These are phyloP conservation scores for Fusarium euwallaceae DNA, from an alignment of 2,329 filamentous ascomycete species.

Conservation along the genomic window DNA sequence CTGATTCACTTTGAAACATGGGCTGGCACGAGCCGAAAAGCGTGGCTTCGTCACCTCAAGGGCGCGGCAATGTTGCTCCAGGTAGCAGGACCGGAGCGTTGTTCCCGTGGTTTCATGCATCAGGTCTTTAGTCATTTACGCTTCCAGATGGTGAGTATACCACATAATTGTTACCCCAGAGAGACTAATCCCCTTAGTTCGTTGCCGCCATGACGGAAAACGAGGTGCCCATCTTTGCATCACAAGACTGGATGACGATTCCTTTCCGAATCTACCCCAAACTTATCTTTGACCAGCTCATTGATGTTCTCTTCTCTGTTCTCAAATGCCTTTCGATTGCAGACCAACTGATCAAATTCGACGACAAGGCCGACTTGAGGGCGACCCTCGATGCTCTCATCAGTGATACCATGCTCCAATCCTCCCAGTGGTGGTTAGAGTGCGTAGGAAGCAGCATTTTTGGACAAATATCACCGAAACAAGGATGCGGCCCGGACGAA, in stretches of 20 bases:
- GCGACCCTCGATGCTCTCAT: background rate
- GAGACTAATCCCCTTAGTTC: background rate
- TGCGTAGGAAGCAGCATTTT: background rate
- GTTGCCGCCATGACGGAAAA: conserved; percentile 22
- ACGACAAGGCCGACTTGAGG: background rate
- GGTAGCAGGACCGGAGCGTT: conserved; percentile 5
- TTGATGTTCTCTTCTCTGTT: conserved; percentile 13
- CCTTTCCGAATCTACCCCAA: conserved; percentile 19
- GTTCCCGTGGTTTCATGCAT: conserved; percentile 20
- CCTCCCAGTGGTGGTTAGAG: conserved; percentile 3
- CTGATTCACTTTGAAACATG: conserved; percentile 23
- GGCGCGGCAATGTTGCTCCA: conserved; percentile 12
- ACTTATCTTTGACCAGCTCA: conserved; percentile 19
- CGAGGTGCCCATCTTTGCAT: conserved; percentile 12
- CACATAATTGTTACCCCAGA: too few relatives aligned
- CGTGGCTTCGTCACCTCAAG: conserved; percentile 24
- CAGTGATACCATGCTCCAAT: background rate
- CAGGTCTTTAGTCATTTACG: conserved; percentile 24
- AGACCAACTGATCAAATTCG: background rate
- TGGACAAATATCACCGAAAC: background rate
- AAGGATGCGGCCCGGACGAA: background rate
- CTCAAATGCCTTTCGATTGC: conserved; percentile 16
- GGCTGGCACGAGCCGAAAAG: conserved; percentile 16
- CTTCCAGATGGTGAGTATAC: conserved; percentile 10
- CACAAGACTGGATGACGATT: conserved; percentile 15